These are phyloP conservation scores for Erythrobasidium hasegawianum DNA, from an alignment of 1,284 basidiomycete species.

Conservation along the genomic window DNA sequence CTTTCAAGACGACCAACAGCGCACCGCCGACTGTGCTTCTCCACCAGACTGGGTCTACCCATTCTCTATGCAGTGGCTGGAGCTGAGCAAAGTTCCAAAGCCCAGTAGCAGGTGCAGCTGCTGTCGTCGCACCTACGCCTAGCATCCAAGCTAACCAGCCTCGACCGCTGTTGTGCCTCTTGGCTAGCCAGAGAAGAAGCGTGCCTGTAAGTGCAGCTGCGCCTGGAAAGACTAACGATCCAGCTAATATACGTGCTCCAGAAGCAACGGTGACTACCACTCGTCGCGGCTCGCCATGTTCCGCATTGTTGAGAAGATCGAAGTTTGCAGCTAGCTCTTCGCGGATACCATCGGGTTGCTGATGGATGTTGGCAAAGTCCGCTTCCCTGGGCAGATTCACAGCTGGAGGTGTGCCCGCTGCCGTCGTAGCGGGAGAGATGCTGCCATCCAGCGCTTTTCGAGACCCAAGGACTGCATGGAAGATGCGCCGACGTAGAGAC, in stretches of 20 bases:
- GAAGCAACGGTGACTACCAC: slow-evolving; percentile 21
- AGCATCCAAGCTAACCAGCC: slow-evolving; percentile 18
- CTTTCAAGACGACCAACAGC: slow-evolving; percentile 37
- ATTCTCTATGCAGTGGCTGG: slow-evolving; percentile 8
- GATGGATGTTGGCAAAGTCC: slow-evolving; percentile 26
- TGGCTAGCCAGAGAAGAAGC: slow-evolving; percentile 19
- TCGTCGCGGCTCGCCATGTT: slow-evolving; percentile 12
- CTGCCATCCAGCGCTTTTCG: not conserved
- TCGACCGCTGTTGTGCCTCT: slow-evolving; percentile 8
- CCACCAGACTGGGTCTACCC: slow-evolving; percentile 42
- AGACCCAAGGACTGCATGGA: slow-evolving; percentile 38
- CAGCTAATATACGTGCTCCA: slow-evolving; percentile 25
- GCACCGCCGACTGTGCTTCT: slow-evolving; percentile 41
- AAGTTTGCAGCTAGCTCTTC: slow-evolving; percentile 10
- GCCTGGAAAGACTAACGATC: slow-evolving; percentile 22
- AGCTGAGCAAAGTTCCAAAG: slow-evolving; percentile 10
- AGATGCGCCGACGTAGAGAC: slow-evolving; percentile 31
- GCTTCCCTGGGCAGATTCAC: slow-evolving; percentile 22
- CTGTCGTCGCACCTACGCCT: not conserved
- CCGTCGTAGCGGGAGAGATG: slow-evolving; percentile 32
- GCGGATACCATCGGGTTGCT: not conserved
- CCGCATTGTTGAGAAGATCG: not conserved
- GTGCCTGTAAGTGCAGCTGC: slow-evolving; percentile 16
- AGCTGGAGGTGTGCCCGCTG: slow-evolving; percentile 27
- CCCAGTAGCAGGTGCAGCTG: not conserved